Conservation (phyloP, 176 grass and related monocot genomes). For the Microstegium vimineum region DNA sequence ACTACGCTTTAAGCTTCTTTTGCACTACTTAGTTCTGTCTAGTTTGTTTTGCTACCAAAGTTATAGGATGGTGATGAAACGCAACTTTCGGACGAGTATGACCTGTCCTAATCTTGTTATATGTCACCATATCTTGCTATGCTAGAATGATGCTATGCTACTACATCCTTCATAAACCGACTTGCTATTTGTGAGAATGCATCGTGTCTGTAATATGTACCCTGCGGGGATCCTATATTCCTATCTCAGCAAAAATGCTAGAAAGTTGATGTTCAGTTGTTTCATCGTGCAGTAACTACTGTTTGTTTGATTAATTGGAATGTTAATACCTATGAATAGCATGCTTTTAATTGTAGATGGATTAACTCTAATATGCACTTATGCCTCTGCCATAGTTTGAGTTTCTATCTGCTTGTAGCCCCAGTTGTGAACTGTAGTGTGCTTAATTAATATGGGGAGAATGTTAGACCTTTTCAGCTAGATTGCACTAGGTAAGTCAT, state of each 20-base stretch:
- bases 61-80: neutral
- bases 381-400: neutral
- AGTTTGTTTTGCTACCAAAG: constrained; percentile 22
- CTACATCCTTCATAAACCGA: neutral
- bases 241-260: neutral
- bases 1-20: neutral
- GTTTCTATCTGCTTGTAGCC: constrained; percentile 16
- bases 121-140: neutral
- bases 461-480: constrained; percentile 25
- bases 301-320: constrained; percentile 1
- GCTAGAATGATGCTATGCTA: neutral
- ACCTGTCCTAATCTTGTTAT: neutral
- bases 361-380: neutral
- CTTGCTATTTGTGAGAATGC: constrained; percentile 20
- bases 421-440: neutral
- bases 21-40: constrained; percentile 3
- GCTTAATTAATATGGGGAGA: neutral
- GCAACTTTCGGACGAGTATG: neutral
- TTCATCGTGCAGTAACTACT: neutral
- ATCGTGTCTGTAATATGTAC: neutral
- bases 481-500: neutral
- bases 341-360: neutral
- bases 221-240: neutral
- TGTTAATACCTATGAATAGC: neutral
- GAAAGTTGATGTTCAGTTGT: neutral